phyloP scores from a whole-genome alignment of 768 basidiomycete genomes.

The Phlebiopsis flavidoalba region DNA sequence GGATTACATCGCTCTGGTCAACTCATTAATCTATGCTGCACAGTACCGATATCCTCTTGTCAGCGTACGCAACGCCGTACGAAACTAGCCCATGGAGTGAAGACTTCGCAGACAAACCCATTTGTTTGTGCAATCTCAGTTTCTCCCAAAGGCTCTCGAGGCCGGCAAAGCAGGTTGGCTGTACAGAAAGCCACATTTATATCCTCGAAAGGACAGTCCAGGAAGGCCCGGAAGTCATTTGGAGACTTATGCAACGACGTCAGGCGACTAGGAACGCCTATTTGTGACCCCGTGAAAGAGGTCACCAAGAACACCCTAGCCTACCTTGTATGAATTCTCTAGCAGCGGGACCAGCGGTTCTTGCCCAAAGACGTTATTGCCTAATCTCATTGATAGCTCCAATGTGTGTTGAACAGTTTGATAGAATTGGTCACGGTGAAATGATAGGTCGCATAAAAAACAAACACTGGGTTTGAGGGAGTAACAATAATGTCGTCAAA shows the following conservation, averaged over 20 bases:
- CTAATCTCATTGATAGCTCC: background rate
- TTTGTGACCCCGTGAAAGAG: conserved; percentile 36
- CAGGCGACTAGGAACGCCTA: conserved; percentile 31
- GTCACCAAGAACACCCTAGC: conserved; percentile 53
- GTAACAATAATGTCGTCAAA: too few species aligned
- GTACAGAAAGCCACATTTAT: conserved; percentile 39
- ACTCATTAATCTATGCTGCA: conserved; percentile 44
- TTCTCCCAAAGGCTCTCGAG: conserved; percentile 37
- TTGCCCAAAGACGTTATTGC: conserved; percentile 47
- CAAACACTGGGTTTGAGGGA: too few species aligned
- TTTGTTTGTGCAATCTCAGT: conserved; percentile 46
- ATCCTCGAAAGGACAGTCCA: conserved; percentile 41
- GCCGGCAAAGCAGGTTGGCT: conserved; percentile 29
- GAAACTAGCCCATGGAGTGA: conserved; percentile 50
- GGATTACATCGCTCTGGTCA: conserved; percentile 52
- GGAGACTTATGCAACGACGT: conserved; percentile 38
- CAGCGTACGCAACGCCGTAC: conserved; percentile 48
- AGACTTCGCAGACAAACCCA: conserved; percentile 42
- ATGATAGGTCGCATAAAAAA: too few species aligned
- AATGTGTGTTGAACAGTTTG: background rate
- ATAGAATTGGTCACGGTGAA: too few species aligned
- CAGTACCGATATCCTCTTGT: conserved; percentile 51
- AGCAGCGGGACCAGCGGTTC: conserved; percentile 76
- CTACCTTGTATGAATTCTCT: conserved; percentile 69
- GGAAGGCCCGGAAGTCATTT: conserved; percentile 39